Conservation (phyloP, 352 stramenopile species). For the Phytophthora agathidicida region DNA sequence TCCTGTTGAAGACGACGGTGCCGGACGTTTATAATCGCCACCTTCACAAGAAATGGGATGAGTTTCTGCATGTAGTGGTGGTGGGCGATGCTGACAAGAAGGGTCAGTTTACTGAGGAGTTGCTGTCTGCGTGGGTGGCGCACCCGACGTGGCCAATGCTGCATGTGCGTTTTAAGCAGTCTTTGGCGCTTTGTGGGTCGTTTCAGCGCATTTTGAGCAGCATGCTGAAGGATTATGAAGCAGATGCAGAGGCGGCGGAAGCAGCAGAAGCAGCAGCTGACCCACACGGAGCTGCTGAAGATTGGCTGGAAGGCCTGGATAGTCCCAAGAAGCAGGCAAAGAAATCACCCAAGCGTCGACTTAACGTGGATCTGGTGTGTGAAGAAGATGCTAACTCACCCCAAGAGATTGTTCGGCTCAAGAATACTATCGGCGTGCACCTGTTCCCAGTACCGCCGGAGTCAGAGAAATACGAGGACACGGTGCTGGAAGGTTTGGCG, state of each 20-base stretch:
- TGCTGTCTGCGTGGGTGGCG: conserved; percentile 58
- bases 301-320: conserved; percentile 31
- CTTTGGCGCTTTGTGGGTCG: conserved; percentile 52
- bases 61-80: conserved; percentile 75
- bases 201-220: conserved; percentile 57
- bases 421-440: conserved; percentile 72
- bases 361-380: conserved; percentile 70
- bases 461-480: conserved; percentile 60
- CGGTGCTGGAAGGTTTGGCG: conserved; percentile 55
- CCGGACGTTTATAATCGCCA: conserved; percentile 66
- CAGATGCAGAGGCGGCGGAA: conserved; percentile 26
- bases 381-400: conserved; percentile 46
- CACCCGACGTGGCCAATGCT: conserved; percentile 72
- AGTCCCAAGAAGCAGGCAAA: conserved; percentile 25
- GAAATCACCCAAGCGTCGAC: conserved; percentile 16
- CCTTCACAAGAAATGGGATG: conserved; percentile 73
- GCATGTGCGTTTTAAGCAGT: conserved; percentile 60
- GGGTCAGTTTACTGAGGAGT: conserved; percentile 69
- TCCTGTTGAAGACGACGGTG: conserved; percentile 61
- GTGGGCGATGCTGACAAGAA: conserved; percentile 53
- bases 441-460: conserved; percentile 67
- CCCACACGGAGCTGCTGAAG: conserved; percentile 23
- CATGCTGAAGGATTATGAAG: conserved; percentile 38
- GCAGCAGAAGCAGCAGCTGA: conserved; percentile 25
- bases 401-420: conserved; percentile 50